Evolutionary conservation across 805 yeast species (phyloP).

Genomic region (Hanseniaspora hatyaiensis): DNA sequence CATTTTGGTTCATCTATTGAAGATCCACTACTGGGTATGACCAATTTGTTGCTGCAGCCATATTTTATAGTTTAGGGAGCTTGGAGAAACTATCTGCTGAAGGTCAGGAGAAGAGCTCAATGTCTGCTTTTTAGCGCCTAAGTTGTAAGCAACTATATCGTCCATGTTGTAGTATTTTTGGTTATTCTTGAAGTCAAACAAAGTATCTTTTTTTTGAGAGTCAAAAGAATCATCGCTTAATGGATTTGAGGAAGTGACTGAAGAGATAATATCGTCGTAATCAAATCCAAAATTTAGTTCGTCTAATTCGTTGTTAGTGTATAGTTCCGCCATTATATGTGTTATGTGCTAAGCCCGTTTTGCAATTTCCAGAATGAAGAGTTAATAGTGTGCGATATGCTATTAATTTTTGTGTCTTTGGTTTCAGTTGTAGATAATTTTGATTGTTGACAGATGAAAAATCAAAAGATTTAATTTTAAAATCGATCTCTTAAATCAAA

Average conservation of each 20-base stretch:
- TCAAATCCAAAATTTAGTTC: constrained; percentile 16
- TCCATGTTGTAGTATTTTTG: constrained; percentile 6
- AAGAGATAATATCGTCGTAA: constrained; percentile 11
- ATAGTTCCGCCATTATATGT: neutral
- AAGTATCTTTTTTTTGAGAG: neutral
- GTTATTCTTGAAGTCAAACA: constrained; percentile 3
- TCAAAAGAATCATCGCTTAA: neutral
- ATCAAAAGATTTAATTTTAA: too few relatives aligned
- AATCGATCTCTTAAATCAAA: too few relatives aligned
- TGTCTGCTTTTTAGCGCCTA: neutral
- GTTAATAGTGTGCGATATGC: too few relatives aligned
- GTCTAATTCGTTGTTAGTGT: constrained; percentile 7
- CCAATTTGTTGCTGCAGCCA: constrained; percentile 11
- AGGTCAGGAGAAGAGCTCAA: neutral
- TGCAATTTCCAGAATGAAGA: neutral
- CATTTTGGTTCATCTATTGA: neutral
- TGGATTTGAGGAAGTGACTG: too few relatives aligned
- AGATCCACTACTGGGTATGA: neutral
- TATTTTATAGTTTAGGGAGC: constrained; percentile 10
- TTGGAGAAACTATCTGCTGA: constrained; percentile 7
- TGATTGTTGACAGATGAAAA: too few relatives aligned
- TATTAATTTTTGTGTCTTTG: neutral
- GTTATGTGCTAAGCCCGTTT: too few relatives aligned
- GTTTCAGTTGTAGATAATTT: too few relatives aligned
- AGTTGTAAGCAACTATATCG: constrained; percentile 8